Evolutionary conservation across 2,329 filamentous ascomycete genomes (phyloP).

Genomic region (Kalmusia sp.): DNA sequence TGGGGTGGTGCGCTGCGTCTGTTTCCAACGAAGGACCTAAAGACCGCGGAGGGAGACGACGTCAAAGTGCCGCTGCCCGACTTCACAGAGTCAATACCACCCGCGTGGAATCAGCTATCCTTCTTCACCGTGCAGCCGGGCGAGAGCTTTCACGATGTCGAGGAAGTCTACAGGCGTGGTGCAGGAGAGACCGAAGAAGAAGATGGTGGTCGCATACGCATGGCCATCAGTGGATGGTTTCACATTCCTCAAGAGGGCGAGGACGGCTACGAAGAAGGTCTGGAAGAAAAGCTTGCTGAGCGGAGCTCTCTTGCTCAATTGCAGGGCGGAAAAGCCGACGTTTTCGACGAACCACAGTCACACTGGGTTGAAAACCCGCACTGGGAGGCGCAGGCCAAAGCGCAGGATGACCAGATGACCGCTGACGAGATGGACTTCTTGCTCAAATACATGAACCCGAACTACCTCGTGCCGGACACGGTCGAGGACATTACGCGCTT

Average conservation of each 20-base stretch:
- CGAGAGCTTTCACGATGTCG: conserved; percentile 98
- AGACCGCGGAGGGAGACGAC: conserved; percentile 73
- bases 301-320: conserved; percentile 93
- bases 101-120: conserved; percentile 95
- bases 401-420: conserved; percentile 66
- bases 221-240: conserved; percentile 99
- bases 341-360: conserved; percentile 81
- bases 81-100: conserved; percentile 82
- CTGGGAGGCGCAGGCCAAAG: conserved; percentile 45
- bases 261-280: conserved; percentile 85
- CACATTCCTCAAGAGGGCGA: conserved; percentile 96
- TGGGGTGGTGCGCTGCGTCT: conserved; percentile 94
- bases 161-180: conserved; percentile 85
- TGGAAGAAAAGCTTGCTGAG: conserved; percentile 86
- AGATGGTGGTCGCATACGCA: conserved; percentile 80
- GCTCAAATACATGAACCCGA: conserved; percentile 86
- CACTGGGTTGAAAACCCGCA: conserved; percentile 57
- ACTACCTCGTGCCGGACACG: conserved; percentile 90
- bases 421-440: conserved; percentile 87
- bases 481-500: conserved; percentile 80
- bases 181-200: conserved; percentile 66
- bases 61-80: conserved; percentile 84
- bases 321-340: conserved; percentile 82
- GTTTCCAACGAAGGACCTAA: conserved; percentile 73
- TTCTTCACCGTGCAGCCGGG: conserved; percentile 98